A percentile compares a stretch with the other conserved stretches of the same genome.
Evolutionary conservation across 2,329 filamentous ascomycete species (phyloP).

Genomic region (Arthrobotrys megalospora): DNA sequence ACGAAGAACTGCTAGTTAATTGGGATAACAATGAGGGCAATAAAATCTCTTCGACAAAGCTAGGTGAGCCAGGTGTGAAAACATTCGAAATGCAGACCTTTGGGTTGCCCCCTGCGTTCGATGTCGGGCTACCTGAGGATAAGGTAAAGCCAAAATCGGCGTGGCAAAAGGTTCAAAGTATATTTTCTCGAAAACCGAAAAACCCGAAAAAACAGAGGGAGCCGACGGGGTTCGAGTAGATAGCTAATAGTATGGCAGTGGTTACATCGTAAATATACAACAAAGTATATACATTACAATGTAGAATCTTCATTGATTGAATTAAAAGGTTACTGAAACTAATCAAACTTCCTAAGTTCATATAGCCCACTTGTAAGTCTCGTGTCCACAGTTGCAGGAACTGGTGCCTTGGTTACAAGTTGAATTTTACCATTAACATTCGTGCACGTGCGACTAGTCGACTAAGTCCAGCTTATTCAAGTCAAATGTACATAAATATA

Average conservation of each 20-base stretch:
- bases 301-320: too few relatives aligned
- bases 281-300: too few relatives aligned
- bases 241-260: too few relatives aligned
- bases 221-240: slow-evolving; percentile 2
- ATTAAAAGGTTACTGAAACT: too few relatives aligned
- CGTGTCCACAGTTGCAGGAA: too few relatives aligned
- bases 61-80: not conserved
- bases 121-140: not conserved
- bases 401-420: too few relatives aligned
- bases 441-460: too few relatives aligned
- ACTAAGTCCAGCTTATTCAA: too few relatives aligned
- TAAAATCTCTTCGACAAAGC: not conserved
- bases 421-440: too few relatives aligned
- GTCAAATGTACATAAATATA: not conserved
- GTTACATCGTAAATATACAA: too few relatives aligned
- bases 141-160: not conserved
- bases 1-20: not conserved
- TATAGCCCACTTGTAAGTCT: too few relatives aligned
- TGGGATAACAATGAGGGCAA: not conserved
- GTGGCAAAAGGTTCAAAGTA: not conserved
- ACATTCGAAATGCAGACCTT: not conserved
- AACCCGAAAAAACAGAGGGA: not conserved
- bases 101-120: not conserved
- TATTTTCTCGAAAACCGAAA: not conserved
- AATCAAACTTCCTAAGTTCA: too few relatives aligned